These are phyloP conservation scores for Hypholoma fasciculare DNA, from an alignment of 768 basidiomycete species.

Conservation along the genomic window DNA sequence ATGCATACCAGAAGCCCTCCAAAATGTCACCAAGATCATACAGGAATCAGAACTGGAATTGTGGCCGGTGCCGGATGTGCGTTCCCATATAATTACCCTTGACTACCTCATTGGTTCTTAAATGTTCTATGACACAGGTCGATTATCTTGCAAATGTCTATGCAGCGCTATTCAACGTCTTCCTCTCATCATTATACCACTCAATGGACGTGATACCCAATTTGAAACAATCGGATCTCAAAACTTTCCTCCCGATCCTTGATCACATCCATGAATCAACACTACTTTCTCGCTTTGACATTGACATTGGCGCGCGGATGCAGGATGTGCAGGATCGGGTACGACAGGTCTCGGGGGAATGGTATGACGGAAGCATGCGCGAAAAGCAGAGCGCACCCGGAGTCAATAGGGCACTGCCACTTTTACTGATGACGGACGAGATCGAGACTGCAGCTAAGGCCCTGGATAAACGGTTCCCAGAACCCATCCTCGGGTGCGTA, in stretches of 20 bases:
- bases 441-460: constrained; percentile 83
- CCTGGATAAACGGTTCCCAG: constrained; percentile 85
- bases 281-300: constrained; percentile 69
- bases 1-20: constrained; percentile 89
- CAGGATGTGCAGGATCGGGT: constrained; percentile 68
- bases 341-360: constrained; percentile 55
- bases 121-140: constrained; percentile 39
- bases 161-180: constrained; percentile 79
- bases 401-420: constrained; percentile 78
- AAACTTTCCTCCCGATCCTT: constrained; percentile 65
- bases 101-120: neutral
- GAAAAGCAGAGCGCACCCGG: constrained; percentile 70
- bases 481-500: constrained; percentile 77
- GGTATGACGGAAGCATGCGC: constrained; percentile 62
- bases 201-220: constrained; percentile 75
- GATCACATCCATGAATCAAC: constrained; percentile 70
- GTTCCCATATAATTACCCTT: constrained; percentile 28
- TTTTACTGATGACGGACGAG: constrained; percentile 85
- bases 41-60: constrained; percentile 68
- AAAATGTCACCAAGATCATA: constrained; percentile 67
- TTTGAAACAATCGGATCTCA: constrained; percentile 70
- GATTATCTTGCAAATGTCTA: constrained; percentile 71
- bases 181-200: constrained; percentile 84
- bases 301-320: constrained; percentile 69
- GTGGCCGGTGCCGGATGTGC: constrained; percentile 84